phyloP scores from a whole-genome alignment of 148 eudicot genomes.

The Heliosperma pusillum region DNA sequence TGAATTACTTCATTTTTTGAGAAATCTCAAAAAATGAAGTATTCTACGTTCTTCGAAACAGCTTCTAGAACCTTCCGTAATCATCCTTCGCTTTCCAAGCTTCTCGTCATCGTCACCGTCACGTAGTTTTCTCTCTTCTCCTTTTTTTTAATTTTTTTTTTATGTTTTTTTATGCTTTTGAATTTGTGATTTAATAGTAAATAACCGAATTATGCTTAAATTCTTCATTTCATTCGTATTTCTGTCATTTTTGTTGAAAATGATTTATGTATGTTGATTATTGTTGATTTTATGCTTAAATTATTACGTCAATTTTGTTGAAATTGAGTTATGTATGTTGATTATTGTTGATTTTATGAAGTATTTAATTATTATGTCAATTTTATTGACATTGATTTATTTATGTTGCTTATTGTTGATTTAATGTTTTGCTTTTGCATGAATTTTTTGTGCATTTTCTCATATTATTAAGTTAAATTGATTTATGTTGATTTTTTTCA shows the following conservation, averaged over 20 bases:
- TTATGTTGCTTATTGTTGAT: no score
- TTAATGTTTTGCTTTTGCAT: no score
- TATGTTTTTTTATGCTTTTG: not conserved
- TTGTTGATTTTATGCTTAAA: no score
- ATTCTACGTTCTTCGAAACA: slow-evolving; percentile 32
- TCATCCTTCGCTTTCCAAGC: slow-evolving; percentile 42
- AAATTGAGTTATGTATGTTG: not conserved
- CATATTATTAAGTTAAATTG: not conserved
- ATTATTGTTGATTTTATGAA: no score
- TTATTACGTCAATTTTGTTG: not conserved
- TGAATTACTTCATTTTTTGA: no score
- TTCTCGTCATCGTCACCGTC: slow-evolving; percentile 53
- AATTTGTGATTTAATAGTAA: not conserved
- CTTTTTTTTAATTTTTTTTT: not conserved
- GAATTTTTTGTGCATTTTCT: not conserved
- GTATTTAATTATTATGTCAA: no score
- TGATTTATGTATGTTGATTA: no score
- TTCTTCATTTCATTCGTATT: not conserved
- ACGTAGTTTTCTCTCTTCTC: slow-evolving; percentile 27
- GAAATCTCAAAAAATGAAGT: slow-evolving; percentile 25
- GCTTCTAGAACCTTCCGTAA: slow-evolving; percentile 42
- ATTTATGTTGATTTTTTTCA: not conserved
- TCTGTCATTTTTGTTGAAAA: not conserved
- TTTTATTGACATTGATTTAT: not conserved
- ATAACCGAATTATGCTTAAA: not conserved